Evolutionary conservation across 2,329 filamentous ascomycete genomes (phyloP), one percentile per base, ranked within the genome.

Genomic region (Gyromitra esculenta): DNA sequence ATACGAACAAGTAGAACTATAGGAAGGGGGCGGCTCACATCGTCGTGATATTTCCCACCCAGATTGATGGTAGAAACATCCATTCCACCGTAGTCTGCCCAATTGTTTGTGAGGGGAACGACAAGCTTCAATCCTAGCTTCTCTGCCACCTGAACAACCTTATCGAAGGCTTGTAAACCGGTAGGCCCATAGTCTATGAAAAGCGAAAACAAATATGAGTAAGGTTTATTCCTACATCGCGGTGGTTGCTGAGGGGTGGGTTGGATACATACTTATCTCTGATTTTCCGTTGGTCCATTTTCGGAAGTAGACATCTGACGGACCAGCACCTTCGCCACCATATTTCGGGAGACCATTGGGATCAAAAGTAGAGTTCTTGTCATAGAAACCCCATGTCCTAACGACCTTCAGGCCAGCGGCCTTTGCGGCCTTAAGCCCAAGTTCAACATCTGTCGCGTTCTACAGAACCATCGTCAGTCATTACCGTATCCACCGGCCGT

Each of bases 51-150:
- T 31, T 82, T 82, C 0, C 86, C 85, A 0, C 87, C 87, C 0
- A 87, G 84, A 73, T 89, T 88, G n/a, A 86, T 84, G 0, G 87
- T 88, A 77, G 88, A 89, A 0, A 88, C 85, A 43, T 88, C 87
- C 86, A 88, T 88, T n/a, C 87, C 87, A 18, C 87, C 87, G 66
- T 88, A 89, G 70, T 88, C 87, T 5, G 87, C 87, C 87, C 87
- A 89, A 43, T 88, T 88, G 82, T 89, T 89, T 0, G 87, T 88
- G 73, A 89, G 80, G 0, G 87, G 84, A 11, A 89, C 82, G 41
- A 89, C 83, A 1, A 89, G 83, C 82, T 88, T 88, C 77, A 87
- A 85, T 60, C 85, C 85, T 0, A 83, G 83, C 48, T 85, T 85
- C 45, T 85, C 83, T 0, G 87, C 87, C 0, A 86, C 86, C 15